Conservation (phyloP, 1,139 yeast genomes). For the Candida tunisiensis region DNA sequence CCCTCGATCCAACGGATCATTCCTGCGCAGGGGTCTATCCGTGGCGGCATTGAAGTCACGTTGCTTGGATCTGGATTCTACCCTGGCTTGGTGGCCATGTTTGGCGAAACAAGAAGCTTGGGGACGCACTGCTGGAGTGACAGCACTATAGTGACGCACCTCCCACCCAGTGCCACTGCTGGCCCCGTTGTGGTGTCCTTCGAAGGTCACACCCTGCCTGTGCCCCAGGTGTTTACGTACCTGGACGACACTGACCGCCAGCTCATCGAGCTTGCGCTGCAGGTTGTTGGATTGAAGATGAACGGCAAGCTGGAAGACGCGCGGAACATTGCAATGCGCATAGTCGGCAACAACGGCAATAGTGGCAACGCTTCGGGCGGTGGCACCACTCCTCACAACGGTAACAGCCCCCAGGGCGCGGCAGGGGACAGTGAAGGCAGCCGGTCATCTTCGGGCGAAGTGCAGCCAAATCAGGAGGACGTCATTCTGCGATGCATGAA, state of each 20-base stretch:
- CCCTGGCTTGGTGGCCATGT: constrained; percentile 66
- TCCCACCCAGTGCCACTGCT: constrained; percentile 78
- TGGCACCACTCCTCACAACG: background rate
- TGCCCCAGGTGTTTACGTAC: constrained; percentile 61
- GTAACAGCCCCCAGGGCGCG: background rate
- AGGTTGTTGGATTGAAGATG: constrained; percentile 89
- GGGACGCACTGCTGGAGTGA: constrained; percentile 96
- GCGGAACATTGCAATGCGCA: constrained; percentile 71
- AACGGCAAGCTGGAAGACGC: constrained; percentile 91
- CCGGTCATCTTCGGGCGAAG: no score
- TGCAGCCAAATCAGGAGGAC: constrained; percentile 8
- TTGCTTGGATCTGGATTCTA: constrained; percentile 74
- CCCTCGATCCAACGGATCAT: constrained; percentile 51
- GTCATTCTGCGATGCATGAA: constrained; percentile 13
- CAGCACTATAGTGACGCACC: constrained; percentile 77
- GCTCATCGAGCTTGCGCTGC: constrained; percentile 79
- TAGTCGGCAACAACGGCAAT: constrained; percentile 24
- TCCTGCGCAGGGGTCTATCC: constrained; percentile 86
- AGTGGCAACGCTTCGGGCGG: constrained; percentile 1
- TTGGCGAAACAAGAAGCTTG: constrained; percentile 42
- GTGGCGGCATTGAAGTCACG: constrained; percentile 94
- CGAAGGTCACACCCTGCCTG: constrained; percentile 20
- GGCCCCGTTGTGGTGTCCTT: constrained; percentile 88
- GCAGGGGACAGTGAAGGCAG: background rate
- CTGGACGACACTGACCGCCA: constrained; percentile 88